Base-by-base conservation (phyloP, 495 filamentous ascomycete genomes). In the Penicillium lagena region DNA sequence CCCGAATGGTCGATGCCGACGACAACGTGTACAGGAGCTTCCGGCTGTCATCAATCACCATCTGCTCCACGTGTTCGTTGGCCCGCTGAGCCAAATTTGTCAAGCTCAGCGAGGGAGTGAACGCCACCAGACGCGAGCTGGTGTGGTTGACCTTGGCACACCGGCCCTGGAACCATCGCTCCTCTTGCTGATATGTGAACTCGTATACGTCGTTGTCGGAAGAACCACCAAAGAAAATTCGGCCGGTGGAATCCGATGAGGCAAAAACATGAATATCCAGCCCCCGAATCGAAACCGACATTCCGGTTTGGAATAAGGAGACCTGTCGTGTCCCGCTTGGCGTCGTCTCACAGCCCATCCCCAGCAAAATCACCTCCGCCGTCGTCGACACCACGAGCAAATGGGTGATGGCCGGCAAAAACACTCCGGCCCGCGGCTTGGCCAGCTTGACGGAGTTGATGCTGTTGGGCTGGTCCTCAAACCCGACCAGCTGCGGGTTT, bases 111-210 rank as follows among this genome's bases (percentile, higher is more conserved):
- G 56, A 59, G 29, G 88, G 87, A 7, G 84, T 67, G 42, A 93
- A 80, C 17, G 85, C 75, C 14, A 79, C 71, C 54, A 90, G 78
- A 7, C 87, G 79, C n/a, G 81, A 84, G 43, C 77, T 80, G 2
- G 89, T 88, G 56, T 95, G 94, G 59, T 90, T 91, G 35, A 94
- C 73, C 57, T 87, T 94, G 10, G 77, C 76, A 57, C 85, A 90
- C 45, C 83, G 76, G 52, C 80, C 86, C 37, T 83, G 76, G 58
- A 97, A 99, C 94, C 94, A 99, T 52, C 82, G 84, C 61, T 97
- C 93, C 62, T 97, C 88, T 61, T 94, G 86, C 63, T 96, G 90
- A 66, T 99, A 99, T 38, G 83, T 86, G 29, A 97, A 72, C 67
- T 99, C 93, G 59, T 91, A 87, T 40, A 99, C 78, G 57, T 96